Evolutionary conservation across 257 asterid genomes (phyloP), one percentile per base, ranked within the genome.

Genomic region (Linaria vulgaris): DNA sequence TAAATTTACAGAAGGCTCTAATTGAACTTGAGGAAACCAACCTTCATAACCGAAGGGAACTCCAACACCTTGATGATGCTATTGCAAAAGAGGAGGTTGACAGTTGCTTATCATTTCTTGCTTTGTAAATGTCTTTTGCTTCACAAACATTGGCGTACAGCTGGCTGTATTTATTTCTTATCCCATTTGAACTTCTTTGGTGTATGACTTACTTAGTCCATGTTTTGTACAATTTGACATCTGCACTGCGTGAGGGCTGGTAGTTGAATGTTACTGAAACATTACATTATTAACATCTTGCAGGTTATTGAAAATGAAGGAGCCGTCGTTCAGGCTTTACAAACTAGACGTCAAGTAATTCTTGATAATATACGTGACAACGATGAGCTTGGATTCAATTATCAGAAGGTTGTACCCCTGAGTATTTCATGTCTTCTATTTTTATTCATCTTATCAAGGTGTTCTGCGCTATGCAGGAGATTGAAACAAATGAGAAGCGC

Each of bases 341-440:
- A 79, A 82, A 78, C 94, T 48, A 83, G 96, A 69, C 95, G 96
- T 56, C 96, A 88, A 80, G 85, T 86, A 74, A 72, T 88, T 74
- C 98, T 91, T 52, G 98, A 91, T 73, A 91, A 91, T 64, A 87
- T 88, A 59, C 98, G 96, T 44, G 96, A 91, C 78, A 91, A 91
- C 65, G 98, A 91, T 73, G 98, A 91, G 77, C 88, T 84, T 61
- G 94, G 95, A 63, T 80, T 81, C 68, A 78, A 74, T 62, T 88
- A 88, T 71, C 90, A 81, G 83, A 86, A 72, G 96, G 98, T 91
- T 69, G 77, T 66, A 56, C 22, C 16, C 49, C 73, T 63, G 54
- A 49, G 51, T 19, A 50, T 53, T 34, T 48, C 20, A 2, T 63
- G 38, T 47, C 24, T 64, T 64, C 48, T 48, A 46, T 22, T 46